phyloP scores from a whole-genome alignment of 192 early-diverging fungal genomes.

The Helicostylum pulchrum region DNA sequence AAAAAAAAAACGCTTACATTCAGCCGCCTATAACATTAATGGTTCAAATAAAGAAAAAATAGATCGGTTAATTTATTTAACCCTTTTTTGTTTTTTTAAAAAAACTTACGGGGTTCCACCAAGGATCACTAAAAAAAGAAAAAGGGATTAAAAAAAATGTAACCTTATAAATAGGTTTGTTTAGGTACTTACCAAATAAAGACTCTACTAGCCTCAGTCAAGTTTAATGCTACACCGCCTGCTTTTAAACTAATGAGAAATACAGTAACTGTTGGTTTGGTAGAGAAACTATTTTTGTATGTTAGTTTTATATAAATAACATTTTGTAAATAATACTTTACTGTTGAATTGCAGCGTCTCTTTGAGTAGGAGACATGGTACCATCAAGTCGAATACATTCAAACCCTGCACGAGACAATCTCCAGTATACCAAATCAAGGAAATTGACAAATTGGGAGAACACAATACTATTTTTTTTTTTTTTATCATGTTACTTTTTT shows the following conservation, averaged over 20 bases:
- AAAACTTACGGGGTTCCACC: constrained; percentile 59
- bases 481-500: not conserved
- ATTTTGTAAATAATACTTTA: constrained; percentile 3
- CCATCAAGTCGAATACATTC: constrained; percentile 84
- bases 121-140: constrained; percentile 40
- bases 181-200: constrained; percentile 50
- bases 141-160: not conserved
- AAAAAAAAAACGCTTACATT: too few species aligned
- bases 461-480: constrained; percentile 36
- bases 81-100: not conserved
- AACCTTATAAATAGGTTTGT: not conserved
- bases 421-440: constrained; percentile 87
- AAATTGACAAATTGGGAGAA: constrained; percentile 87
- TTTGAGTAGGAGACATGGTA: constrained; percentile 77
- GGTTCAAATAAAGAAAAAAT: not conserved
- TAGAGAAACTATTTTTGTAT: constrained; percentile 56
- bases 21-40: constrained; percentile 10
- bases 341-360: constrained; percentile 65
- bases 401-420: constrained; percentile 83
- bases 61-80: not conserved
- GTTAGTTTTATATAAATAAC: not conserved
- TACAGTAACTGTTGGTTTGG: constrained; percentile 76
- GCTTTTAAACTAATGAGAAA: constrained; percentile 91
- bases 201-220: constrained; percentile 86
- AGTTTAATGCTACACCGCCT: constrained; percentile 88